Base-by-base conservation (phyloP, 768 basidiomycete genomes). In the Butyriboletus loyo region DNA sequence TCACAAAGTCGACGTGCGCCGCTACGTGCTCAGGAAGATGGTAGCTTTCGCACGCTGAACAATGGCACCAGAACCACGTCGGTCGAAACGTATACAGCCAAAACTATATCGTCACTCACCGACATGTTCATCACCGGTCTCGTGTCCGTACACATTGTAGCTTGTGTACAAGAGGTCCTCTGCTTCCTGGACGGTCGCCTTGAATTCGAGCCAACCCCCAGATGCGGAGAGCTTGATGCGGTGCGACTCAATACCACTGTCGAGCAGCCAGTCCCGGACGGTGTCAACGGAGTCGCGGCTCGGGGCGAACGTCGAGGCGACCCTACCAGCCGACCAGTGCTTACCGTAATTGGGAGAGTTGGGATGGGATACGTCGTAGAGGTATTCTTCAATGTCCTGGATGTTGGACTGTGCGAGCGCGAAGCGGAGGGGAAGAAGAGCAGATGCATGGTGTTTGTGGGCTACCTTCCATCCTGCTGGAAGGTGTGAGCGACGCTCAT, bases 221-320 rank as follows among this genome's bases (percentile, higher is more conserved):
- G 69, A 72, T 0, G 50, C 42, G 1, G 69, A 67, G 34, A 71
- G 50, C 30, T 59, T 65, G 19, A 79, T 61, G 3, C 74, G 71
- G 11, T 72, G 64, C 0, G 54, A 31, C 4, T 64, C 61, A 17
- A 80, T 56, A 1, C 78, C 78, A 2, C 58, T 62, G 13, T 67
- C 63, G 3, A 63, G 38, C 17, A 79, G 62, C 78, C 79, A 80
- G 17, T 51, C 53, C 30, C 60, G 66, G n/a, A 79, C 78, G 4
- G 64, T 53, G 3, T 66, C 61, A 13, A 77, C 57, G 0, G 75
- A 71, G 35, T 70, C 66, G 22, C 57, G 43, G 44, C 65, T 70
- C 0, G 78, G 79, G 0, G 75, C 71, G 46, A 80, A 80, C 42
- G 60, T 69, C n/a, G 73, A 64, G 21, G 71, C 73, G 44, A 80